Evolutionary conservation across 2,329 filamentous ascomycete species (phyloP), one percentile per base, ranked within the genome.

Genomic region (Didymella arachidicola): DNA sequence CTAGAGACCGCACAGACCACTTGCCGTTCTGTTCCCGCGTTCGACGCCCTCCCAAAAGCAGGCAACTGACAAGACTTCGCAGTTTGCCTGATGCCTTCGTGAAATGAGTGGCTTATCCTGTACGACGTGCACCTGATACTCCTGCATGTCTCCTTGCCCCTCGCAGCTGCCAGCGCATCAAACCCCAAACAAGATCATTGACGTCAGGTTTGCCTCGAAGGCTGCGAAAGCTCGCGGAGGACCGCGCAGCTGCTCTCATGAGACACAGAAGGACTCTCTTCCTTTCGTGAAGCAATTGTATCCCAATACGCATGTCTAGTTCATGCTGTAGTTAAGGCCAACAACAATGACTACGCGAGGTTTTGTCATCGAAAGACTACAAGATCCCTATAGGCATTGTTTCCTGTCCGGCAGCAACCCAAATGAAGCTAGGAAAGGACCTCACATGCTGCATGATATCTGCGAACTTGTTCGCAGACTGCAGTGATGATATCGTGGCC

Each of bases 381-480:
- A 57, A 34, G 34, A 43, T 22, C 26, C 54, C 8, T 36, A 32
- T 5, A 32, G 4, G 12, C 30, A 11, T 10, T 4, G 12, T 32
- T 32, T 4, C 16, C 8, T 8, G 7, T 46, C 19, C 34, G 26
- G 42, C 16, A 38, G 6, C 36, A 16, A 26, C 14, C 29, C 32
- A 4, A n/a, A 25, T 18, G 6, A n/a, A 29, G 11, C 12, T 36
- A 3, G 44, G 26, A 47, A 11, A 49, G 42, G 32, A 51, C 14
- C 32, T 29, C 6, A 19, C 41, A 18, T 44, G 43, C 43, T 54
- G 45, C n/a, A 57, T 42, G 39, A 44, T 46, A 59, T 51, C 44
- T 62, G 51, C 57, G 57, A 60, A 55, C 57, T 16, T 42, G 52
- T 61, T 61, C 64, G 64, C 64, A 68, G 59, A 46, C 43, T 46